Evolutionary conservation across 306 rosid genomes (phyloP).

Genomic region (Nissolia schottii): DNA sequence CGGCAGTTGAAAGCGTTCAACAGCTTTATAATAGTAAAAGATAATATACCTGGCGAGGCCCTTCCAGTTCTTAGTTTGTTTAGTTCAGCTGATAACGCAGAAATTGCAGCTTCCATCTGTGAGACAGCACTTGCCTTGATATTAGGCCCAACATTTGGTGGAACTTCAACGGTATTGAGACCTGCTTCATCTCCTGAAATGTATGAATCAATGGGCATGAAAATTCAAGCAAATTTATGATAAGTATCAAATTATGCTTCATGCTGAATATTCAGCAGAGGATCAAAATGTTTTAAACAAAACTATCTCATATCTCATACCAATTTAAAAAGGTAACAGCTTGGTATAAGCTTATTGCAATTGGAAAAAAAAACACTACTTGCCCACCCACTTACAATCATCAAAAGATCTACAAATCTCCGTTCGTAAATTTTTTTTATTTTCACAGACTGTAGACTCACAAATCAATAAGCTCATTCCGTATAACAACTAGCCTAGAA

Average conservation of each 20-base stretch:
- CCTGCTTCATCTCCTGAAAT: slow-evolving; percentile 65
- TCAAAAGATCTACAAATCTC: not conserved
- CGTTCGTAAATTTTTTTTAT: not conserved
- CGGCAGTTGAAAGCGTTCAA: no score
- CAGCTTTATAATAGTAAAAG: no score
- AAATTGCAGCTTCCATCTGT: slow-evolving; percentile 79
- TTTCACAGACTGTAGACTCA: not conserved
- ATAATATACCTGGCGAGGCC: slow-evolving; percentile 79
- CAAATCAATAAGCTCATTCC: not conserved
- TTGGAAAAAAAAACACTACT: not conserved
- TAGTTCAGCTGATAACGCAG: slow-evolving; percentile 68
- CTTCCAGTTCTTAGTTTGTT: slow-evolving; percentile 85
- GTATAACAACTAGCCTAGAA: not conserved
- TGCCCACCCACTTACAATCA: slow-evolving; percentile 1
- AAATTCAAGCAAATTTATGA: not conserved
- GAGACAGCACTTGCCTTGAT: slow-evolving; percentile 64
- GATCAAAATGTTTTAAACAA: not conserved
- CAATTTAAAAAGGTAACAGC: not conserved
- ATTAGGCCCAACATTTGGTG: slow-evolving; percentile 59
- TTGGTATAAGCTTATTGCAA: not conserved
- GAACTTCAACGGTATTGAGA: slow-evolving; percentile 46
- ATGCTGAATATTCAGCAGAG: not conserved
- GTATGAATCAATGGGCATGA: not conserved
- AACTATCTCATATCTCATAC: not conserved
- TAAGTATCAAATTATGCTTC: not conserved